Evolutionary conservation across 192 early-diverging fungal genomes (phyloP).

Genomic region (Physocladia obscura): DNA sequence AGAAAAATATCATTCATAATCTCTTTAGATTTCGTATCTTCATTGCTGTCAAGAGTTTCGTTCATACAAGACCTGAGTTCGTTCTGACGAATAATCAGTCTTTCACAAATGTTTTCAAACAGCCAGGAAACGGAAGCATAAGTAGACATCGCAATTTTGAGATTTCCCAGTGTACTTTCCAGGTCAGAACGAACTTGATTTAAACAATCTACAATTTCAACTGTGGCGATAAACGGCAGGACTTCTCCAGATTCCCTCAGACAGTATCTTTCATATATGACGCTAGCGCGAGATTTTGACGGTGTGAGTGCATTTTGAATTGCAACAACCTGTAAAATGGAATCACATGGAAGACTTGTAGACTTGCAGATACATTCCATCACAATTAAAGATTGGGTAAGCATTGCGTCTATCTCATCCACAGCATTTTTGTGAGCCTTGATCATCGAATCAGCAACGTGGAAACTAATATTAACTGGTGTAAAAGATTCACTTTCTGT

Average conservation of each 20-base stretch:
- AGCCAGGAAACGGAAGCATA: slow-evolving; percentile 16
- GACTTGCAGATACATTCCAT: slow-evolving; percentile 13
- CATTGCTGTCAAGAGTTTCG: no score
- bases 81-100: background rate
- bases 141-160: background rate
- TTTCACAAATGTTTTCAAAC: slow-evolving; percentile 1
- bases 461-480: background rate
- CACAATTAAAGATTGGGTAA: slow-evolving; percentile 19
- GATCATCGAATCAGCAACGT: background rate
- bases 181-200: background rate
- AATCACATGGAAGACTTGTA: background rate
- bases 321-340: background rate
- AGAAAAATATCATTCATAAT: background rate
- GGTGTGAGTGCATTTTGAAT: background rate
- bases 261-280: background rate
- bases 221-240: slow-evolving; percentile 2
- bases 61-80: background rate
- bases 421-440: slow-evolving; percentile 1
- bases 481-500: background rate
- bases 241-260: background rate
- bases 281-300: background rate
- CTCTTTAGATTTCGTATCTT: background rate
- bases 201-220: background rate
- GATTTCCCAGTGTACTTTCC: background rate
- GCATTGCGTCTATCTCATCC: slow-evolving; percentile 9